Evolutionary conservation across 2,329 filamentous ascomycete species (phyloP), one percentile per base, ranked within the genome.

Genomic region (Paracoccidioides lutzii): DNA sequence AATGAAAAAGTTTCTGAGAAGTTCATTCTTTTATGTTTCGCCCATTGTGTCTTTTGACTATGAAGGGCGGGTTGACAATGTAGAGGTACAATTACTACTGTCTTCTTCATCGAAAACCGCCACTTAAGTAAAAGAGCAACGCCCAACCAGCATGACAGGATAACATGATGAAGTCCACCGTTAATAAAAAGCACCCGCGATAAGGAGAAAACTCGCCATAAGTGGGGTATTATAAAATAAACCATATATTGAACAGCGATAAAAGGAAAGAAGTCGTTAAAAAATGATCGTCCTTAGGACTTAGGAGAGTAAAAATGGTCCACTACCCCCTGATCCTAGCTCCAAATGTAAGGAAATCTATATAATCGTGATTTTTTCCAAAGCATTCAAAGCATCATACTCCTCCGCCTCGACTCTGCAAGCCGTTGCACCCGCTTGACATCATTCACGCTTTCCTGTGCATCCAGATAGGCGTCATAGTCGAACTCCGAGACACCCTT

Each of bases 351-450:
- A 38, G 14, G 38, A 55, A 35, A 41, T 32, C 10, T 41, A 50
- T 42, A 51, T 30, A 44, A 52, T 42, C 8, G 22, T 22, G 15
- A 33, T 38, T 6, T 35, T 22, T 22, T 22, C 22, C 10, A 52
- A 37, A 33, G 32, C 15, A 48, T 10, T 53, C 42, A 56, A 35
- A 56, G 32, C 67, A 73, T 70, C 69, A 71, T 73, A 56, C 70
- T 73, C 58, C 63, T 68, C 59, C 71, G 65, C 53, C 71, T 64
- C 35, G 67, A 62, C 22, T 63, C 63, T 49, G 63, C 62, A 35
- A 50, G 42, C n/a, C 69, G 65, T 45, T 69, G 66, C 12, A 42
- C 14, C 33, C 53, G 35, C 32, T 42, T 42, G 15, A 28, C 45
- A 32, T 44, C 38, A 32, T n/a, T 43, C 9, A 10, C 55, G 22